Base-by-base conservation (phyloP, 2,329 filamentous ascomycete species). In the Pseudogymnoascus destructans region DNA sequence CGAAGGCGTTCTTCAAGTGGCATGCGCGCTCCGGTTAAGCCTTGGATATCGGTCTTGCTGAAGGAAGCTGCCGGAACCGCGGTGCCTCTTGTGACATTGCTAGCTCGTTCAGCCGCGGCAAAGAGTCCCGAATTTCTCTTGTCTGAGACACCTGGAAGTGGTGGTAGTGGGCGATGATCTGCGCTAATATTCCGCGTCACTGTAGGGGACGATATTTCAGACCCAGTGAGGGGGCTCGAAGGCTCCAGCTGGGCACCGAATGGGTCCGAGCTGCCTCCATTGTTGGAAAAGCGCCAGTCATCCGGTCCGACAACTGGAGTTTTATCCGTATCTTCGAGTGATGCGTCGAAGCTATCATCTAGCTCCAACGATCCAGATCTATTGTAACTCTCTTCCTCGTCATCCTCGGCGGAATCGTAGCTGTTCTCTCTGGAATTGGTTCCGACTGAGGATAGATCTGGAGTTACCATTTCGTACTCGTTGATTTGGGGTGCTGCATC, bases 401-500 rank as follows among this genome's bases (percentile, higher is more conserved):
- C 85, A 23, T 86, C 83, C 10, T 89, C 85, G 30, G 87, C 82
- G 0, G 89, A 92, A 62, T 96, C 91, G 70, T 88, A 96, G 73
- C 92, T 97, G 40, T 90, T 89, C 67, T 96, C 89, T 7, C 92
- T 86, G 10, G 92, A 97, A 64, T 86, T 90, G 55, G 88, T 92
- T 23, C 88, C 89, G 21, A 95, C 78, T 0, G 91, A 95, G 1
- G 92, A 96, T n/a, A 95, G 81, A 68, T 96, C 93, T 9, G 93
- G 93, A 1, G 93, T 98, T 32, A 89, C 87, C 87, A 96, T 91
- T 73, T 97, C 93, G 70, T 97, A 98, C 73, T 98, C 93, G 69
- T 97, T 95, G 67, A 98, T 80, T 69, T 95, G 88, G 21, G 93
- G 93, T 1, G 89, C 90, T 35, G 86, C 87, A 72, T 97, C 90